Conservation (phyloP, 1,139 yeast genomes). For the Lodderomyces theae region DNA sequence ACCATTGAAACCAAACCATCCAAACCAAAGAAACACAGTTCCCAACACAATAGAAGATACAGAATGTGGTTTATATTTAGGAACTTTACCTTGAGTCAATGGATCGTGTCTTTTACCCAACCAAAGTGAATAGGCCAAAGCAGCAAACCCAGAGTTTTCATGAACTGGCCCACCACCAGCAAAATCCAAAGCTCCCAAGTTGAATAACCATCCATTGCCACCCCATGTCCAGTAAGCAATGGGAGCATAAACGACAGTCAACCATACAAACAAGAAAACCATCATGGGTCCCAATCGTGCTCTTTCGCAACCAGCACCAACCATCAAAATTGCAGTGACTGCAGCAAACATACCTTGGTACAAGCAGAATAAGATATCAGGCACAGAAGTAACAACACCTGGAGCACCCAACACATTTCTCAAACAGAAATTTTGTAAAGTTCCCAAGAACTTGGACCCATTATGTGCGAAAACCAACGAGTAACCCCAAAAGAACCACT, state of each 20-base stretch:
- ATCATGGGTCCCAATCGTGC: constrained; percentile 97
- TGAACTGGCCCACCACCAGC: constrained; percentile 99
- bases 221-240: constrained; percentile 98
- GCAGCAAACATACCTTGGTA: constrained; percentile 97
- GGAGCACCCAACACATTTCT: constrained; percentile 83
- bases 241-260: constrained; percentile 95
- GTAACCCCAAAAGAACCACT: constrained; percentile 98
- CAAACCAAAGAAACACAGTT: constrained; percentile 92
- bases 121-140: constrained; percentile 84
- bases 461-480: constrained; percentile 81
- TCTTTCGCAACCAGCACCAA: constrained; percentile 97
- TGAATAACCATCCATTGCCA: constrained; percentile 80
- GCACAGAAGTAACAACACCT: constrained; percentile 61
- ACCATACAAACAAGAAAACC: constrained; percentile 89
- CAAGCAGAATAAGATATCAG: constrained; percentile 83
- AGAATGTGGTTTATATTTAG: constrained; percentile 89
- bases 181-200: constrained; percentile 83
- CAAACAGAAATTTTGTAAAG: constrained; percentile 74
- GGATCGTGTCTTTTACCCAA: constrained; percentile 93
- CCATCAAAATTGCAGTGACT: constrained; percentile 86
- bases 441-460: constrained; percentile 69
- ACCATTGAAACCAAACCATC: constrained; percentile 98
- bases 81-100: constrained; percentile 63
- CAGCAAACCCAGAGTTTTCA: constrained; percentile 91
- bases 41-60: constrained; percentile 90